These are phyloP conservation scores for Acaromyces ingoldii DNA, from an alignment of 1,284 basidiomycete genomes.

Conservation along the genomic window DNA sequence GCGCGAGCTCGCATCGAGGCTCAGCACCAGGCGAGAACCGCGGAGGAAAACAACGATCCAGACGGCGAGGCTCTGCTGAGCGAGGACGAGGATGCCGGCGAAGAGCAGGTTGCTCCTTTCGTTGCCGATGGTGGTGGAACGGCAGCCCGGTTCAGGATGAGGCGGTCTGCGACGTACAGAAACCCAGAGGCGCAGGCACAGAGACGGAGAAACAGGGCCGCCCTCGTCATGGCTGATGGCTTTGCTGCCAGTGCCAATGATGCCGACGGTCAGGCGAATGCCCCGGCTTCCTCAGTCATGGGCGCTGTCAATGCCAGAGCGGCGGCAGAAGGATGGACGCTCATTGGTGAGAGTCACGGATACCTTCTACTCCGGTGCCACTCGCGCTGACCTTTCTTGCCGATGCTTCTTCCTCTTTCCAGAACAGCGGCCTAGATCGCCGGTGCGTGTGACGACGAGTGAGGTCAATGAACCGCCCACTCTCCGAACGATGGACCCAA, in stretches of 20 bases:
- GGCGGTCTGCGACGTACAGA: not conserved
- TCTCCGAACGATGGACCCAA: not conserved
- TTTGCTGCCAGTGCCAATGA: no score
- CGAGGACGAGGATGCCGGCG: not conserved
- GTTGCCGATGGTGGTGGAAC: no score
- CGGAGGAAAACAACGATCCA: not conserved
- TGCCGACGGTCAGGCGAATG: not conserved
- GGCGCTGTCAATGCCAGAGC: not conserved
- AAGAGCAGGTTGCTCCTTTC: no score
- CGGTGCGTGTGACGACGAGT: not conserved
- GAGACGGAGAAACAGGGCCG: not conserved
- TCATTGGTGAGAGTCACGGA: constrained; percentile 5
- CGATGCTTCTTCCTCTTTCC: not conserved
- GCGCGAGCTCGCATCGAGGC: constrained; percentile 2
- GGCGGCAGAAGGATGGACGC: constrained; percentile 5
- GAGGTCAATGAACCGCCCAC: not conserved
- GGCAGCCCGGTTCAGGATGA: not conserved
- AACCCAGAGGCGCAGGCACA: not conserved
- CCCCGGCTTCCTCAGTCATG: no score
- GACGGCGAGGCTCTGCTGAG: not conserved
- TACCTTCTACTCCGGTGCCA: no score
- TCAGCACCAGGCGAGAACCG: not conserved
- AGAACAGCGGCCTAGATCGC: not conserved
- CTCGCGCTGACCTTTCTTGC: no score
- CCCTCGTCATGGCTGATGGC: not conserved